Conservation (phyloP, 345 rosid genomes). For the Rhodamnia rubescens region DNA sequence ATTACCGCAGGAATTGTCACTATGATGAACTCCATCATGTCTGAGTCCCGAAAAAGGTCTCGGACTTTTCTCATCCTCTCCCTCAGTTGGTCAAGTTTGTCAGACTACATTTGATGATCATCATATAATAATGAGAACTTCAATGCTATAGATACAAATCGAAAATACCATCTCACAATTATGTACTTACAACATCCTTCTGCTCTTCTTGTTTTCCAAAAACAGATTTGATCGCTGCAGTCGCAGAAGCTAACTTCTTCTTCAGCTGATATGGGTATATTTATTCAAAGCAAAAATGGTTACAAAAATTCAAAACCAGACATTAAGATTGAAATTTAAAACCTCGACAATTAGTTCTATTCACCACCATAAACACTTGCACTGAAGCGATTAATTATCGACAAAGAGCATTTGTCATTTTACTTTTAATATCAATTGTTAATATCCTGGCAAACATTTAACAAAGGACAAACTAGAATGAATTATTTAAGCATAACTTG, state of each 20-base stretch:
- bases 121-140: background rate
- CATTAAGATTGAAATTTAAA: background rate
- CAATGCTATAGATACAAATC: background rate
- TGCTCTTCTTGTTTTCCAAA: slow-evolving; percentile 43
- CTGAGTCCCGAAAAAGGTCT: slow-evolving; percentile 49
- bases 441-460: background rate
- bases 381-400: background rate
- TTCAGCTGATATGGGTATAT: slow-evolving; percentile 30
- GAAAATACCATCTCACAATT: background rate
- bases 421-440: background rate
- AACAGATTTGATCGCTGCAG: slow-evolving; percentile 51
- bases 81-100: slow-evolving; percentile 50
- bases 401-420: background rate
- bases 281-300: background rate
- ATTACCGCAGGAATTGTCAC: slow-evolving; percentile 82
- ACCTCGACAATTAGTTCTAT: background rate
- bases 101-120: slow-evolving; percentile 22
- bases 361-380: background rate
- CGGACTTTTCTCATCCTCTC: slow-evolving; percentile 61
- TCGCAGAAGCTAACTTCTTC: slow-evolving; percentile 64
- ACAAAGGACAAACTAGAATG: background rate
- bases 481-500: background rate
- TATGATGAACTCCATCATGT: slow-evolving; percentile 61
- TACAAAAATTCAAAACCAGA: background rate
- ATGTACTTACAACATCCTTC: slow-evolving; percentile 40